Percentiles rank a stretch among this genome's conserved stretches.
Conservation (phyloP, 2,329 filamentous ascomycete genomes). For the Venturia aucupariae region DNA sequence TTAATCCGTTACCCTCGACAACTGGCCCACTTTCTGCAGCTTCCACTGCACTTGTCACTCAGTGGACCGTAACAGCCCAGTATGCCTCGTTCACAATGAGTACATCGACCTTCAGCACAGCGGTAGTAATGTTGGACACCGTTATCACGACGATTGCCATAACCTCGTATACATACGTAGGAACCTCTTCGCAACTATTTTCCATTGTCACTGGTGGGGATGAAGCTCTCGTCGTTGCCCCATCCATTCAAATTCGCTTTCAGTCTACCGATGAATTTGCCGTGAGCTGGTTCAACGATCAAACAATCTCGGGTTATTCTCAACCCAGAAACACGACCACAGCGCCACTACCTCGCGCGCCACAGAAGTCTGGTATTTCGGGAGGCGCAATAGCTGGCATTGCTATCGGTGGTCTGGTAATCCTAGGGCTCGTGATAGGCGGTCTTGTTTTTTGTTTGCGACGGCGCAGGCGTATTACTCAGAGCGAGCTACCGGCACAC, state of each 20-base stretch:
- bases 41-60: background rate
- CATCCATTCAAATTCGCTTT: background rate
- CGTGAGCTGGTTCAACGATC: background rate
- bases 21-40: background rate
- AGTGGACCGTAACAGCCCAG: background rate
- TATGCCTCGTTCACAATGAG: background rate
- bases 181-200: background rate
- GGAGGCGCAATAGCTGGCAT: slow-evolving; percentile 1
- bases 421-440: background rate
- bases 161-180: background rate
- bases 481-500: background rate
- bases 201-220: background rate
- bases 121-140: background rate
- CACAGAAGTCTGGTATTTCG: background rate
- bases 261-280: background rate
- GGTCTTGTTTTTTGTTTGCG: background rate
- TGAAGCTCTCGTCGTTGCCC: background rate
- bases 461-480: background rate
- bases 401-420: background rate
- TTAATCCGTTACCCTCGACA: background rate
- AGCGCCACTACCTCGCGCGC: background rate
- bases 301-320: background rate
- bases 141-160: background rate
- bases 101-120: background rate
- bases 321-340: background rate